Evolutionary conservation across 1,284 basidiomycete genomes (phyloP).

Genomic region (Sanghuangporus weigelae): DNA sequence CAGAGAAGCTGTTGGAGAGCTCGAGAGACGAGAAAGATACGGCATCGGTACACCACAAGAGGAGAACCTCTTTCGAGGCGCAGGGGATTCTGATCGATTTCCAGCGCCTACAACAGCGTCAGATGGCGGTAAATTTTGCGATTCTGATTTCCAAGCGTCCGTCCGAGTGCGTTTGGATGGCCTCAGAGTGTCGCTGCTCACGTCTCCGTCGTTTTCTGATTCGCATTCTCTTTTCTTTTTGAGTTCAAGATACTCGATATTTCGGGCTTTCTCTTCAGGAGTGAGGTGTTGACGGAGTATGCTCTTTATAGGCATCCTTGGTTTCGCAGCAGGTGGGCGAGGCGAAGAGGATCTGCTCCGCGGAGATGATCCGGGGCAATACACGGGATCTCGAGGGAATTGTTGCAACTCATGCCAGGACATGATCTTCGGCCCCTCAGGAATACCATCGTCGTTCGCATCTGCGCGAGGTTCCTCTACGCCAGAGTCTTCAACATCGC

Average conservation of each 20-base stretch:
- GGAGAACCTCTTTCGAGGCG: neutral
- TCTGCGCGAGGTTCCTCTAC: neutral
- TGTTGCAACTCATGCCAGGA: conserved; percentile 3
- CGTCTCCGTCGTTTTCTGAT: conserved; percentile 1
- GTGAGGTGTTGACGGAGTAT: conserved; percentile 10
- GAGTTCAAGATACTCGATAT: neutral
- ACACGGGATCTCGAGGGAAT: neutral
- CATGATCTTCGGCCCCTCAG: conserved; percentile 10
- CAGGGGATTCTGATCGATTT: neutral
- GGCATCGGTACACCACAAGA: neutral
- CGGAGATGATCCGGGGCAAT: neutral
- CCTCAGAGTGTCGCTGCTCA: neutral
- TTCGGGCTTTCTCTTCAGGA: neutral
- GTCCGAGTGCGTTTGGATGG: neutral
- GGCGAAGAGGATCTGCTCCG: neutral
- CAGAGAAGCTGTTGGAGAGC: neutral
- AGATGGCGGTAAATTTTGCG: neutral
- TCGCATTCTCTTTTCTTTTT: neutral
- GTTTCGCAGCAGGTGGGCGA: neutral
- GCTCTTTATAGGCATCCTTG: neutral
- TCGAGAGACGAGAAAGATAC: neutral
- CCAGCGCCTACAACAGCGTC: neutral
- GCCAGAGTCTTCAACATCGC: neutral
- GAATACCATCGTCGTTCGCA: neutral
- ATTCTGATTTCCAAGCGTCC: neutral